Evolutionary conservation across 2,329 filamentous ascomycete species (phyloP), one percentile per base, ranked within the genome.

Genomic region (Cyanodermella asteris): DNA sequence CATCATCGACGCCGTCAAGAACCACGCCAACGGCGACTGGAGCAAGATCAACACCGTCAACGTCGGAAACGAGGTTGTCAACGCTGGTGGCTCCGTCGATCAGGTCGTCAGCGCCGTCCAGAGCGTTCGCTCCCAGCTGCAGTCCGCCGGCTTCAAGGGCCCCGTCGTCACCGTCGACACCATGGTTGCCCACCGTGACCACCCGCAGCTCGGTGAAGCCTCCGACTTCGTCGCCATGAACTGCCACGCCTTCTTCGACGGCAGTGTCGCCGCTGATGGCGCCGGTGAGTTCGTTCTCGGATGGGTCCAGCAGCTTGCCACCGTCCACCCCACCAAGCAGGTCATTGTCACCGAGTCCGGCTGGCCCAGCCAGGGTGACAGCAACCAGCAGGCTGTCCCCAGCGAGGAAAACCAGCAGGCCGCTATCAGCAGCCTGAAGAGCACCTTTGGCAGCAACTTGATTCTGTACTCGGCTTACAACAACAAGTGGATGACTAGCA

Each of bases 181-280:
- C 1, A 75, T 77, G 38, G 59, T 64, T 13, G 68, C 72, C 5
- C 59, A 69, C n/a, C 52, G 70, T 23, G 49, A 54, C 25, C 61
- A 84, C 37, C 71, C 72, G 0, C 51, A 62, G 25, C 59, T 91
- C 23, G 90, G 80, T 49, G 46, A 67, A 14, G 58, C 55, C 22
- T 76, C 73, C 1, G 78, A 90, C 41, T 77, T 75, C 50, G 78
- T 72, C 39, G 74, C 77, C 10, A 64, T 73, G 43, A 91, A 91
- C 49, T 65, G 69, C 35, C 80, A 91, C 46, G 64, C 78, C 8
- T 91, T 81, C 60, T 91, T 87, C 46, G 74, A 90, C 37, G 47
- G 56, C 4, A 64, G 61, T 23, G 61, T 63, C 14, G 44, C 47
- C 2, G 62, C 77, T 1, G 47, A 52, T 1, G 47, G 64, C 16